Evolutionary conservation across 352 stramenopile genomes (phyloP).

Genomic region (Globisporangium solare): DNA sequence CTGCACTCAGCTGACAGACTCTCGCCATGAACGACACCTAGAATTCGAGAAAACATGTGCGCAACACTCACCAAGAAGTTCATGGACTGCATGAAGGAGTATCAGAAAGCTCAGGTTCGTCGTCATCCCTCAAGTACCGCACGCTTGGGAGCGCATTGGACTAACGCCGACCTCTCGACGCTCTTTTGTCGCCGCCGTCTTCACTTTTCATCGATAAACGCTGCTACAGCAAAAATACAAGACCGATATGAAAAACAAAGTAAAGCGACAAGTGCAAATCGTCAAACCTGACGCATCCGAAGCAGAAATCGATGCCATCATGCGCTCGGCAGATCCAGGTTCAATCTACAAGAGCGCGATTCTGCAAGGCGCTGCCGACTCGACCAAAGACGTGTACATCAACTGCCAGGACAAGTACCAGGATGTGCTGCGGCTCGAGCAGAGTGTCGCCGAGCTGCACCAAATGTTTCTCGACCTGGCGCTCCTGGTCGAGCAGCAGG

Average conservation of each 20-base stretch:
- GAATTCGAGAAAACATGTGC: conserved; percentile 96
- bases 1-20: conserved; percentile 1
- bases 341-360: conserved; percentile 86
- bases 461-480: conserved; percentile 99
- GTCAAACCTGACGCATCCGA: conserved; percentile 97
- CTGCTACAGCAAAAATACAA: conserved; percentile 95
- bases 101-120: conserved; percentile 86
- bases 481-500: conserved; percentile 96
- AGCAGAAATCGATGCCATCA: conserved; percentile 96
- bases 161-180: background rate
- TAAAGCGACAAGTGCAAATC: conserved; percentile 96
- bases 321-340: conserved; percentile 83
- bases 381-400: conserved; percentile 90
- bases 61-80: conserved; percentile 98
- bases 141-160: background rate
- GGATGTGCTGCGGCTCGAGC: conserved; percentile 95
- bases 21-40: conserved; percentile 8
- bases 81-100: conserved; percentile 98
- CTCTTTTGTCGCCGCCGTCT: background rate
- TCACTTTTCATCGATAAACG: background rate
- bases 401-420: conserved; percentile 98
- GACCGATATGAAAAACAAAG: conserved; percentile 97
- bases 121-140: background rate
- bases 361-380: conserved; percentile 66
- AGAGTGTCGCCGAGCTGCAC: conserved; percentile 96